Percentiles rank a stretch among this genome's conserved stretches.
phyloP scores from a whole-genome alignment of 805 yeast species.

The Isabelozyma rhagii region DNA sequence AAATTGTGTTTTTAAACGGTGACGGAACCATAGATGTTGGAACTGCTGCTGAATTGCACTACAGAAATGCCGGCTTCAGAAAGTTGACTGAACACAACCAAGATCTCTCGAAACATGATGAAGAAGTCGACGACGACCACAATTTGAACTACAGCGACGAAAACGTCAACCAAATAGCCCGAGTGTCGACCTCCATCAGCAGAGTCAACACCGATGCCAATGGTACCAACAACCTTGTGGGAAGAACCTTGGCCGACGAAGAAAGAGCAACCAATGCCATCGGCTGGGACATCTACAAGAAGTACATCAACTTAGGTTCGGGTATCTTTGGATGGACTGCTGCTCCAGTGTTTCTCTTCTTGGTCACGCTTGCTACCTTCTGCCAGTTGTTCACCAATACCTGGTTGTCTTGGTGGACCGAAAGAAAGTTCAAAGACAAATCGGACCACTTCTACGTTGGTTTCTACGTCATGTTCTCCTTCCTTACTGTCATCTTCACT shows the following conservation, averaged over 20 bases:
- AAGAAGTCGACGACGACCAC: slow-evolving; percentile 29
- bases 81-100: slow-evolving; percentile 48
- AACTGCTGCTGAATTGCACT: slow-evolving; percentile 24
- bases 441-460: slow-evolving; percentile 33
- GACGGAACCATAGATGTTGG: slow-evolving; percentile 42
- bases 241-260: slow-evolving; percentile 34
- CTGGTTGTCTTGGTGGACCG: slow-evolving; percentile 44
- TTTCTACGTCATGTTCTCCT: slow-evolving; percentile 32
- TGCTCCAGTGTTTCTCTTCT: slow-evolving; percentile 29
- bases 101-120: slow-evolving; percentile 19
- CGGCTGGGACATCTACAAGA: slow-evolving; percentile 36
- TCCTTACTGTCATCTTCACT: slow-evolving; percentile 36
- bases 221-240: slow-evolving; percentile 8
- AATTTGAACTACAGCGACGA: slow-evolving; percentile 6
- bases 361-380: slow-evolving; percentile 35
- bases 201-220: background rate
- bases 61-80: slow-evolving; percentile 44
- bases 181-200: background rate
- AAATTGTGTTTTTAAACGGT: slow-evolving; percentile 36
- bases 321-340: slow-evolving; percentile 33
- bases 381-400: slow-evolving; percentile 42
- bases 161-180: slow-evolving; percentile 2
- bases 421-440: slow-evolving; percentile 23
- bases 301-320: slow-evolving; percentile 33
- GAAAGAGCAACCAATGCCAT: slow-evolving; percentile 37